Conservation (phyloP, 2,329 filamentous ascomycete genomes). For the Hypoxylon sp. region DNA sequence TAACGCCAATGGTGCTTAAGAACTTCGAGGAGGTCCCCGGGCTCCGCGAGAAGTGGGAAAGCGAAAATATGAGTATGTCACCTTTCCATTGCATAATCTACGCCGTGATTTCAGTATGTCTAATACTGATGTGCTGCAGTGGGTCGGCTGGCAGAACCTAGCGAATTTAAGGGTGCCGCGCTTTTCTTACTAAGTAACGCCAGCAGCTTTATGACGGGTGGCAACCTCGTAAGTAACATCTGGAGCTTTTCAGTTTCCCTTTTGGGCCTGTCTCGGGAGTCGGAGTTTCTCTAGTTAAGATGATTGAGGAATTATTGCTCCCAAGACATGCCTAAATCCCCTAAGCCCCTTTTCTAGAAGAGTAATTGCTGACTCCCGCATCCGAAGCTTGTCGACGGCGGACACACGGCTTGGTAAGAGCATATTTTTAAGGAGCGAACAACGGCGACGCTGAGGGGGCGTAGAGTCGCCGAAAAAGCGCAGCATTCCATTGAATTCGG, state of each 20-base stretch:
- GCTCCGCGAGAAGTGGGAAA: conserved; percentile 72
- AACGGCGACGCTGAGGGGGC: not conserved
- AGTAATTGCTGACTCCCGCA: not conserved
- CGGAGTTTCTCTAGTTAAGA: too few relatives aligned
- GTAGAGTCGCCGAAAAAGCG: not conserved
- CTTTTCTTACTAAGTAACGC: conserved; percentile 74
- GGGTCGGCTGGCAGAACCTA: conserved; percentile 68
- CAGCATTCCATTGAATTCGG: not conserved
- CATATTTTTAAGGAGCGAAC: not conserved
- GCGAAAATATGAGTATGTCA: conserved; percentile 74
- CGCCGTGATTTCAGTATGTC: not conserved
- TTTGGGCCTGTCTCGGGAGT: not conserved
- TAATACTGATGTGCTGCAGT: conserved; percentile 53
- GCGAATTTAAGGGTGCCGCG: conserved; percentile 73
- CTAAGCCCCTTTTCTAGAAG: not conserved
- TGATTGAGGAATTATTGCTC: too few relatives aligned
- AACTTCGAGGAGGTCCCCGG: conserved; percentile 79
- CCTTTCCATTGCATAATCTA: not conserved
- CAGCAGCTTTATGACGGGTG: conserved; percentile 70
- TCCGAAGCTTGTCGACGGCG: conserved; percentile 28
- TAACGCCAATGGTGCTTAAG: conserved; percentile 79
- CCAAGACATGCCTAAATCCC: too few relatives aligned
- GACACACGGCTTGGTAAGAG: conserved; percentile 37
- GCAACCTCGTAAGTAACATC: conserved; percentile 20
- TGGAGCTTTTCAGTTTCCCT: not conserved